Percentiles rank a stretch among this genome's conserved stretches.
Conservation (phyloP, 2,329 filamentous ascomycete species). For the Pseudogymnoascus sp. region DNA sequence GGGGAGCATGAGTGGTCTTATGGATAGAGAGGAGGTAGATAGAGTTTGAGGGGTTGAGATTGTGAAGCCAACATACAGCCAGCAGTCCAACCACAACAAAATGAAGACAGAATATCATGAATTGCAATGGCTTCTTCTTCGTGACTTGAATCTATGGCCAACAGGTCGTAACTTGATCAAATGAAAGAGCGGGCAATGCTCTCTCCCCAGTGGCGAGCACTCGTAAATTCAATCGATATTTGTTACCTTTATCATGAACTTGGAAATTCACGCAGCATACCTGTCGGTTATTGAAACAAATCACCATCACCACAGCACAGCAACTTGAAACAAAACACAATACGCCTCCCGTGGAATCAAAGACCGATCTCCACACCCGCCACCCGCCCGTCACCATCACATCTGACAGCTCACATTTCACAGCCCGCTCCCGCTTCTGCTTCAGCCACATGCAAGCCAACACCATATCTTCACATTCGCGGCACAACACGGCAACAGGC, state of each 20-base stretch:
- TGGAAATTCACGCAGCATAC: neutral
- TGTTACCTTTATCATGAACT: neutral
- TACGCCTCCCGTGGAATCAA: neutral
- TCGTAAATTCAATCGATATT: neutral
- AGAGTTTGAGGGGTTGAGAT: neutral
- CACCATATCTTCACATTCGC: neutral
- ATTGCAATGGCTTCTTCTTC: neutral
- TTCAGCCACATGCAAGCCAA: neutral
- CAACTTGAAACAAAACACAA: neutral
- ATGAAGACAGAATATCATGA: neutral
- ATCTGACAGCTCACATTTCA: neutral
- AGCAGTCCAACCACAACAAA: neutral
- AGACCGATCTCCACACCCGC: neutral
- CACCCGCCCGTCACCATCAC: neutral
- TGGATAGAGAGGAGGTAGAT: constrained; percentile 1
- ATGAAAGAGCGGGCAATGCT: neutral
- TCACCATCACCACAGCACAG: neutral
- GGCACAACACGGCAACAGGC: neutral
- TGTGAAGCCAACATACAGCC: neutral
- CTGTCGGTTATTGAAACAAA: neutral
- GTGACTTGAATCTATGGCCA: neutral
- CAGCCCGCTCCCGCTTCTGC: neutral
- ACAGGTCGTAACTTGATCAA: neutral
- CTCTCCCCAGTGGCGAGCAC: neutral
- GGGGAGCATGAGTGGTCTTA: neutral